Percentiles rank a stretch among this genome's conserved stretches.
phyloP scores from a whole-genome alignment of 164 flowering plant genomes.

The Liriodendron chinense region DNA sequence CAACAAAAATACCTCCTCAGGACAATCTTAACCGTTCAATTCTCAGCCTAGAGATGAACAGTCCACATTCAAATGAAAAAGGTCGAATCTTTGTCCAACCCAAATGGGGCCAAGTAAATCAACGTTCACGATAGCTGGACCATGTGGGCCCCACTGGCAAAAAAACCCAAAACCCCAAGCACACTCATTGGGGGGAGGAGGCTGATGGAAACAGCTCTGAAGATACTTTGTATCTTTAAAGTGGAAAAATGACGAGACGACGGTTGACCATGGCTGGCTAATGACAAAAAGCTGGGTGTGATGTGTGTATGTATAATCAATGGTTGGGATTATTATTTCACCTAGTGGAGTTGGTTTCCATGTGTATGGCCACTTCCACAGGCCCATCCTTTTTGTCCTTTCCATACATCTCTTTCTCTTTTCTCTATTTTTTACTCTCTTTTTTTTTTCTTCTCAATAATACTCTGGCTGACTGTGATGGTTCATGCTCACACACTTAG shows the following conservation, averaged over 20 bases:
- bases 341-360: neutral
- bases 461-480: neutral
- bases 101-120: too few species aligned
- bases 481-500: neutral
- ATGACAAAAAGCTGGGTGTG: neutral
- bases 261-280: neutral
- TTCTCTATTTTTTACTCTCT: neutral
- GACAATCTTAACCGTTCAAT: too few species aligned
- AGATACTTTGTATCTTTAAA: neutral
- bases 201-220: neutral
- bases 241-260: neutral
- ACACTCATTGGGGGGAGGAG: neutral
- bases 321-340: neutral
- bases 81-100: too few species aligned
- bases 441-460: neutral
- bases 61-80: too few species aligned
- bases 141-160: too few species aligned
- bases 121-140: too few species aligned
- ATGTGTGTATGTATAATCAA: neutral
- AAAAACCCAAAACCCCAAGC: too few species aligned
- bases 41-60: too few species aligned
- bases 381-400: neutral
- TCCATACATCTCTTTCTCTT: neutral
- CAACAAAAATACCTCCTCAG: too few species aligned
- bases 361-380: neutral